A percentile compares a stretch with the other conserved stretches of the same genome.
These are phyloP conservation scores for Dimocarpus longan DNA, from an alignment of 345 rosid species.

Conservation along the genomic window DNA sequence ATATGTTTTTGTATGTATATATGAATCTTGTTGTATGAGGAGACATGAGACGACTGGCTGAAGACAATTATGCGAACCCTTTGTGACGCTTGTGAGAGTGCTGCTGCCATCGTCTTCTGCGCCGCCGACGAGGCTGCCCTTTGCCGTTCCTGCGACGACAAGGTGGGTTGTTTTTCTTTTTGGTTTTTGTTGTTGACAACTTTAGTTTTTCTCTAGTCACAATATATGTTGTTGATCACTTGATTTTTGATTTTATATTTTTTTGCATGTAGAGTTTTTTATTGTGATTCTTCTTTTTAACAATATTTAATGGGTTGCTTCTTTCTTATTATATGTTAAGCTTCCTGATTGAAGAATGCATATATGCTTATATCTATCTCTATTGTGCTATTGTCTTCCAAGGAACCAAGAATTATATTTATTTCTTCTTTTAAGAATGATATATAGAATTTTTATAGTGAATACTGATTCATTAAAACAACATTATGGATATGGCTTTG, in stretches of 20 bases:
- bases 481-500: too few relatives aligned
- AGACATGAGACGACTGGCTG: slow-evolving; percentile 42
- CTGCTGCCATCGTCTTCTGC: slow-evolving; percentile 83
- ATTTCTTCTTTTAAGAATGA: background rate
- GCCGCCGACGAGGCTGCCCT: slow-evolving; percentile 93
- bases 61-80: slow-evolving; percentile 62
- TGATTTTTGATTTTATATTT: background rate
- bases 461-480: background rate
- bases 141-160: slow-evolving; percentile 76
- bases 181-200: background rate
- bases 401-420: too few relatives aligned
- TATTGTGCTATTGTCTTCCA: background rate
- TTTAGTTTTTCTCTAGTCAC: background rate
- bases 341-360: background rate
- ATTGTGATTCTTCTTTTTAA: background rate
- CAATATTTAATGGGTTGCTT: too few relatives aligned
- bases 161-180: slow-evolving; percentile 37
- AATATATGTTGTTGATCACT: too few relatives aligned
- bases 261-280: background rate
- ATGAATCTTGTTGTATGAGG: slow-evolving; percentile 18
- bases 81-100: slow-evolving; percentile 88
- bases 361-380: background rate
- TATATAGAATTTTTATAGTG: background rate
- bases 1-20: background rate
- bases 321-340: too few relatives aligned